Conservation (phyloP, 2,329 filamentous ascomycete genomes). For the Emydomyces testavorans region DNA sequence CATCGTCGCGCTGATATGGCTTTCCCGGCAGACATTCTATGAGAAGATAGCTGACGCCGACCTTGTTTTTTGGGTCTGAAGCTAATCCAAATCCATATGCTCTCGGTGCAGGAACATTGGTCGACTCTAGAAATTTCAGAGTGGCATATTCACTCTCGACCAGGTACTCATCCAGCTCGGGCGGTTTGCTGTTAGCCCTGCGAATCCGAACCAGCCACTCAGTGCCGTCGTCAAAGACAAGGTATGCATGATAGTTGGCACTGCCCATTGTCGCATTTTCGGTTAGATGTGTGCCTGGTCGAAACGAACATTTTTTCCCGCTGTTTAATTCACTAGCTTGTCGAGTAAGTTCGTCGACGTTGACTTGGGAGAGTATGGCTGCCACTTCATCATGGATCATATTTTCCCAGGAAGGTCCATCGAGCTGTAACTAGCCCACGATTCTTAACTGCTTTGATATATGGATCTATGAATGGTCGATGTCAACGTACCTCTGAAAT, state of each 20-base stretch:
- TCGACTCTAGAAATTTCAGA: slow-evolving; percentile 30
- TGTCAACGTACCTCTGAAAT: neutral
- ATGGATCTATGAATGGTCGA: too few relatives aligned
- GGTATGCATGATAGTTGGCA: slow-evolving; percentile 37
- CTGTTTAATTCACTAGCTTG: slow-evolving; percentile 29
- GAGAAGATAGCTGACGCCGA: slow-evolving; percentile 32
- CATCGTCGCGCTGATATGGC: slow-evolving; percentile 24
- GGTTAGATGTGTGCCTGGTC: slow-evolving; percentile 27
- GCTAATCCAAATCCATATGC: slow-evolving; percentile 28
- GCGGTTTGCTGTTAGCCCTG: slow-evolving; percentile 27
- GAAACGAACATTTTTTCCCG: slow-evolving; percentile 30
- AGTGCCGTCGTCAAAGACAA: slow-evolving; percentile 36
- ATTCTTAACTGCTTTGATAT: neutral
- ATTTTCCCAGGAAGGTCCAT: neutral
- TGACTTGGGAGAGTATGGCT: neutral
- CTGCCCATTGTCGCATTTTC: slow-evolving; percentile 34
- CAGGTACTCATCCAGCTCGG: slow-evolving; percentile 19
- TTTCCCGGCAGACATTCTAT: slow-evolving; percentile 33
- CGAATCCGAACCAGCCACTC: slow-evolving; percentile 37
- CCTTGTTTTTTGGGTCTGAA: slow-evolving; percentile 15
- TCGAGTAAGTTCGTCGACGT: slow-evolving; percentile 25
- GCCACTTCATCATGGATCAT: neutral
- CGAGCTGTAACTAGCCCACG: neutral
- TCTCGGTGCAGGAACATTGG: slow-evolving; percentile 27
- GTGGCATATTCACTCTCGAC: slow-evolving; percentile 33